Conservation (phyloP, 1,139 yeast genomes). For the Yamadazyma membranifaciens region DNA sequence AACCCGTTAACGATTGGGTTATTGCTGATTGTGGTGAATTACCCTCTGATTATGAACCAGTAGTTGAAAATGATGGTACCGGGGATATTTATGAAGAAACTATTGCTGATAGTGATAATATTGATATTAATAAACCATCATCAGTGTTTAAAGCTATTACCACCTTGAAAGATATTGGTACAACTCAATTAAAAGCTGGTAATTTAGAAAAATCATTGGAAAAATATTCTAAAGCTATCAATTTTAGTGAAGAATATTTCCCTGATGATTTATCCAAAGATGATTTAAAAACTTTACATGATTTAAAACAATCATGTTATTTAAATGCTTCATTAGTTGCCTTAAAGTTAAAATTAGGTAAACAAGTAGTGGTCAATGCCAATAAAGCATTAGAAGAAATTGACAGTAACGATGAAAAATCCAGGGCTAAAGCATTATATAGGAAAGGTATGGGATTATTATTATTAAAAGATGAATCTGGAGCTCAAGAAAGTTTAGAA, state of each 20-base stretch:
- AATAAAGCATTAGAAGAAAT: conserved; percentile 63
- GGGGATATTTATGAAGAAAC: conserved; percentile 84
- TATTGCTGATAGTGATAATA: conserved; percentile 68
- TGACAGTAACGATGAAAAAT: conserved; percentile 51
- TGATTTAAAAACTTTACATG: conserved; percentile 47
- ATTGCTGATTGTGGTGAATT: conserved; percentile 81
- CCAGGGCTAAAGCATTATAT: conserved; percentile 80
- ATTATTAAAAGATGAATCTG: conserved; percentile 64
- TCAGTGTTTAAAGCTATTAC: conserved; percentile 67
- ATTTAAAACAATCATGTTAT: conserved; percentile 58
- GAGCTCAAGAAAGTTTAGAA: conserved; percentile 65
- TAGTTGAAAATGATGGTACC: conserved; percentile 66
- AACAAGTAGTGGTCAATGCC: conserved; percentile 59
- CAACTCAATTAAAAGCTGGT: conserved; percentile 66
- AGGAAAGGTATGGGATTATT: conserved; percentile 80
- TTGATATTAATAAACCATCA: conserved; percentile 58
- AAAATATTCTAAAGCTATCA: conserved; percentile 71
- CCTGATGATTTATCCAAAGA: conserved; percentile 68
- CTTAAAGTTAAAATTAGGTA: conserved; percentile 58
- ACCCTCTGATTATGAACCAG: conserved; percentile 54
- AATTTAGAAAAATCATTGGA: conserved; percentile 53
- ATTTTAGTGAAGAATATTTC: conserved; percentile 67
- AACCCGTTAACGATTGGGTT: conserved; percentile 62
- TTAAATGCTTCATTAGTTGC: conserved; percentile 78
- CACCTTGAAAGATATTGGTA: conserved; percentile 76